These are phyloP conservation scores for Solanum chacoense DNA, from an alignment of 305 asterid genomes.

Conservation along the genomic window DNA sequence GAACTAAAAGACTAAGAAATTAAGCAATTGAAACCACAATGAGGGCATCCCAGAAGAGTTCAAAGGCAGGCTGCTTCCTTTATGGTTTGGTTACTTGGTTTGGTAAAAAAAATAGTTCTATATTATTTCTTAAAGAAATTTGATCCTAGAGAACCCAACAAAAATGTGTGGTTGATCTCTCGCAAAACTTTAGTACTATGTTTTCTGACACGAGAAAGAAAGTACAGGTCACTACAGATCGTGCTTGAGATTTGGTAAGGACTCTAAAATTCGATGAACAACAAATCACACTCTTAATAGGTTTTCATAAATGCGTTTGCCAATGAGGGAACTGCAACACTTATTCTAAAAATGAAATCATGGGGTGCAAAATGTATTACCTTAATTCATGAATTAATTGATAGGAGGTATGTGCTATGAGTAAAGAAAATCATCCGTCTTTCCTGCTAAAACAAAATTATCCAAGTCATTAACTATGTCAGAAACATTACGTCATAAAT, in stretches of 20 bases:
- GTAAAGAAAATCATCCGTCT: background rate
- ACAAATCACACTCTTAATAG: background rate
- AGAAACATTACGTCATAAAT: background rate
- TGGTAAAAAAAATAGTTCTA: background rate
- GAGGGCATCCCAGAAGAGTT: background rate
- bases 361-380: background rate
- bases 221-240: background rate
- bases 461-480: background rate
- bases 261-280: background rate
- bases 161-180: background rate
- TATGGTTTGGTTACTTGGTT: background rate
- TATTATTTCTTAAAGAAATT: background rate
- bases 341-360: background rate
- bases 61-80: background rate
- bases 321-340: background rate
- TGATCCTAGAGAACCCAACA: background rate
- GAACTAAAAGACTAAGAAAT: background rate
- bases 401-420: background rate
- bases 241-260: background rate
- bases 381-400: background rate
- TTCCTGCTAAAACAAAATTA: slow-evolving; percentile 1
- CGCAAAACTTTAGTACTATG: background rate
- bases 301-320: background rate
- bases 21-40: background rate
- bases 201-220: background rate